Conservation (phyloP, 169 alveolate genomes). For the Plasmodium knowlesi region DNA sequence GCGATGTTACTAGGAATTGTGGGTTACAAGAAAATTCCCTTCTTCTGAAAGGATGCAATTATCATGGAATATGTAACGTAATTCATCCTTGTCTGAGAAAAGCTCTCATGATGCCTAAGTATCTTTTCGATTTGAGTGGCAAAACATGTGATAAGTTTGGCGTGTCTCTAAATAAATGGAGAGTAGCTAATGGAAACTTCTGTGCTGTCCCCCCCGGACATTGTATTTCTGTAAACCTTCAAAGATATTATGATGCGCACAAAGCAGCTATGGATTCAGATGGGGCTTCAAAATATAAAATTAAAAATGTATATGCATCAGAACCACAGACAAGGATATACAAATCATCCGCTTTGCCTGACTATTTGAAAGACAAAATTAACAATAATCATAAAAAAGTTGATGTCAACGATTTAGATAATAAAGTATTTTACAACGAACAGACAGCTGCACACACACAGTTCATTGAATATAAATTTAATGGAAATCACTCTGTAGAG, state of each 20-base stretch:
- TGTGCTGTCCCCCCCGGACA: slow-evolving; percentile 21
- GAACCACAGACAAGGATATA: slow-evolving; percentile 66
- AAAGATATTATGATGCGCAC: slow-evolving; percentile 33
- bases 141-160: slow-evolving; percentile 69
- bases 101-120: slow-evolving; percentile 64
- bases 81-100: slow-evolving; percentile 69
- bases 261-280: slow-evolving; percentile 7
- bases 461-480: slow-evolving; percentile 69
- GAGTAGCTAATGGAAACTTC: slow-evolving; percentile 41
- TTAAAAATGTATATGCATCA: slow-evolving; percentile 58
- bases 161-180: slow-evolving; percentile 64
- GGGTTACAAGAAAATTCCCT: slow-evolving; percentile 32
- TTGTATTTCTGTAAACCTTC: slow-evolving; percentile 42
- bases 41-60: slow-evolving; percentile 59
- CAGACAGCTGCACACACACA: slow-evolving; percentile 47
- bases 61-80: slow-evolving; percentile 9
- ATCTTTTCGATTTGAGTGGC: slow-evolving; percentile 73
- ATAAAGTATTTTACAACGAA: slow-evolving; percentile 48
- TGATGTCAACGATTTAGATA: slow-evolving; percentile 55
- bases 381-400: neutral
- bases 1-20: slow-evolving; percentile 62
- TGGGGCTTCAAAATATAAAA: slow-evolving; percentile 50
- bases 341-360: slow-evolving; percentile 9
- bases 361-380: slow-evolving; percentile 48
- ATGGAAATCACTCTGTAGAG: slow-evolving; percentile 70